These are phyloP conservation scores for Tulasnella sp. DNA, from an alignment of 768 basidiomycete genomes.

Conservation along the genomic window DNA sequence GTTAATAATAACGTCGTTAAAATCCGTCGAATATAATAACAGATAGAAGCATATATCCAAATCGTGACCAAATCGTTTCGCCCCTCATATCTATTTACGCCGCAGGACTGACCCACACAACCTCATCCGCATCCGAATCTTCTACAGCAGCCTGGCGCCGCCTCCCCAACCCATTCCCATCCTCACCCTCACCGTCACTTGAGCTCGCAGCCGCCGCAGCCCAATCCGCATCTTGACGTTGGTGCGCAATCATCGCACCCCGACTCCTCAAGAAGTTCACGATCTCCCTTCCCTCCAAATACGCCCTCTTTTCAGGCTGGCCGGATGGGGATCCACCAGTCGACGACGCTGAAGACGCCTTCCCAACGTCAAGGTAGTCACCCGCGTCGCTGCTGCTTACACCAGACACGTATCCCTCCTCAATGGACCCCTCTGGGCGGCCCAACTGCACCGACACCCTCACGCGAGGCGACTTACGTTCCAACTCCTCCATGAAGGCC, in stretches of 20 bases:
- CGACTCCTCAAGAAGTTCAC: slow-evolving; percentile 53
- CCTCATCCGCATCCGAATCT: slow-evolving; percentile 5
- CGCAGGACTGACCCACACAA: slow-evolving; percentile 11
- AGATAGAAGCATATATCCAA: background rate
- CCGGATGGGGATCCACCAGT: slow-evolving; percentile 19
- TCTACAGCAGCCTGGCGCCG: slow-evolving; percentile 33
- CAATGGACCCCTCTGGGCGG: slow-evolving; percentile 34
- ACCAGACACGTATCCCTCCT: slow-evolving; percentile 26
- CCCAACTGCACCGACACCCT: slow-evolving; percentile 19
- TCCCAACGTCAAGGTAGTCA: slow-evolving; percentile 20
- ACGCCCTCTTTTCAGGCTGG: slow-evolving; percentile 32
- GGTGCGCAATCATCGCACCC: slow-evolving; percentile 59
- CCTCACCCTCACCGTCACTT: slow-evolving; percentile 22
- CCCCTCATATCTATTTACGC: background rate
- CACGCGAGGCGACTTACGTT: slow-evolving; percentile 14
- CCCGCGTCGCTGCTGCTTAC: slow-evolving; percentile 18
- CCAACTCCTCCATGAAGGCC: slow-evolving; percentile 55
- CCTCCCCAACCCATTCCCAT: slow-evolving; percentile 21
- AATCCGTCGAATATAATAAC: background rate
- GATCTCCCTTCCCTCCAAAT: slow-evolving; percentile 62
- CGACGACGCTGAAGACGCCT: slow-evolving; percentile 23
- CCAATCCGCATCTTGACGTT: slow-evolving; percentile 56
- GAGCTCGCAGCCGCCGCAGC: slow-evolving; percentile 45
- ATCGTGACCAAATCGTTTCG: background rate
- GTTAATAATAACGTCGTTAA: too few relatives aligned